Conservation (phyloP, 371 early-diverging fungal species). For the Mucor circinelloides region DNA sequence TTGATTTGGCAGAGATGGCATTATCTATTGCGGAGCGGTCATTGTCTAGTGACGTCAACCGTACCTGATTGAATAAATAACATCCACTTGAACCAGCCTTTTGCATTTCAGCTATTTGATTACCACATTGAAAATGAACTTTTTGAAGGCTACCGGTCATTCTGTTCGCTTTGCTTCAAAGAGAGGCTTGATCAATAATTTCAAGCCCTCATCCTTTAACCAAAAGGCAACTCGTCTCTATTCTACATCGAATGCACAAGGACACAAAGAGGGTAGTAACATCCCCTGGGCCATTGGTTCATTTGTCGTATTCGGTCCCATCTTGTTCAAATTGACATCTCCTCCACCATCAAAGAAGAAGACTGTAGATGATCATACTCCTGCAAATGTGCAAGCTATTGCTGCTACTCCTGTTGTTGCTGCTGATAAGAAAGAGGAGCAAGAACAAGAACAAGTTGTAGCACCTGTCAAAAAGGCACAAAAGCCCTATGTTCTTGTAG, state of each 20-base stretch:
- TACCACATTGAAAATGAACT: slow-evolving; percentile 14
- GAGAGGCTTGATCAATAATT: slow-evolving; percentile 10
- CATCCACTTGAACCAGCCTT: background rate
- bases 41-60: no score
- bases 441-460: background rate
- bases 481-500: slow-evolving; percentile 59
- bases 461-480: slow-evolving; percentile 31
- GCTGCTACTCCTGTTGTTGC: slow-evolving; percentile 9
- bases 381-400: background rate
- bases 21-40: no score
- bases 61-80: background rate
- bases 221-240: slow-evolving; percentile 1
- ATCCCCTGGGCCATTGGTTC: slow-evolving; percentile 64
- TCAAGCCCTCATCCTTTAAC: background rate
- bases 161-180: slow-evolving; percentile 20
- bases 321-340: slow-evolving; percentile 62
- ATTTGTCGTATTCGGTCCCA: slow-evolving; percentile 58
- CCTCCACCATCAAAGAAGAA: slow-evolving; percentile 56
- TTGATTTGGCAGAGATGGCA: no score
- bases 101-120: background rate
- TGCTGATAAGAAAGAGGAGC: slow-evolving; percentile 11
- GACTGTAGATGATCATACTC: background rate
- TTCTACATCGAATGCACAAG: slow-evolving; percentile 2
- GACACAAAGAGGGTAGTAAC: slow-evolving; percentile 33
- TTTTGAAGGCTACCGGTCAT: slow-evolving; percentile 16